These are phyloP conservation scores for Stemphylium vesicarium DNA, from an alignment of 2,329 filamentous ascomycete genomes.

Conservation along the genomic window DNA sequence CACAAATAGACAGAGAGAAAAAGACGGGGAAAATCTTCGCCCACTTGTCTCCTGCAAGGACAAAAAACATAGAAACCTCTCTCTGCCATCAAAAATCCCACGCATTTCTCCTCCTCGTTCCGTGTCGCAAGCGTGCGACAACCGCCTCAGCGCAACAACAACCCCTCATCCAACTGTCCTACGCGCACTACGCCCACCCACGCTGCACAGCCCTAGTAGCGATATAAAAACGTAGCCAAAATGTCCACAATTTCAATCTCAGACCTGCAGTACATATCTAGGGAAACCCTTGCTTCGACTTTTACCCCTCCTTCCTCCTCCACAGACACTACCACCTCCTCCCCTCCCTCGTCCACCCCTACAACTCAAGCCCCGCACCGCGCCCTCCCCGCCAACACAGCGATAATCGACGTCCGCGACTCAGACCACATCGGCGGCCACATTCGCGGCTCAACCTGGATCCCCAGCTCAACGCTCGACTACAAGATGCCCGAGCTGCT, in stretches of 20 bases:
- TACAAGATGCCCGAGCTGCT: constrained; percentile 82
- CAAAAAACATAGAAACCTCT: too few relatives aligned
- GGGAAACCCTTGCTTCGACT: constrained; percentile 65
- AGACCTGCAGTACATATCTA: constrained; percentile 71
- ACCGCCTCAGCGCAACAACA: too few relatives aligned
- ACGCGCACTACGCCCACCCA: neutral
- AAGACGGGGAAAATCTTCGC: too few relatives aligned
- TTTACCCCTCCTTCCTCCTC: constrained; percentile 59
- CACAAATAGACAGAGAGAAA: too few relatives aligned
- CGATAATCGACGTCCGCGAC: constrained; percentile 89
- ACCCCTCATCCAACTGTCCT: neutral
- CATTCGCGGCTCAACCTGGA: constrained; percentile 77
- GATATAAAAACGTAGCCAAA: neutral
- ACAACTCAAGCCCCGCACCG: constrained; percentile 68
- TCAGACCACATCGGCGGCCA: constrained; percentile 90
- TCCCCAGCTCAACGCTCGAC: constrained; percentile 76
- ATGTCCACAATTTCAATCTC: constrained; percentile 61
- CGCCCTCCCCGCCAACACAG: constrained; percentile 61
- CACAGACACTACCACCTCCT: too few relatives aligned
- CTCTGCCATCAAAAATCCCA: too few relatives aligned
- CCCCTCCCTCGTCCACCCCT: constrained; percentile 47
- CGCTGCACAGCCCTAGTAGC: neutral
- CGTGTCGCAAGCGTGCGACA: too few relatives aligned
- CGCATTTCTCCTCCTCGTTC: too few relatives aligned
- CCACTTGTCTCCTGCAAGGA: too few relatives aligned